Percentiles rank a stretch among this genome's conserved stretches.
Evolutionary conservation across 352 stramenopile genomes (phyloP).

Genomic region (Phytophthora syringae): DNA sequence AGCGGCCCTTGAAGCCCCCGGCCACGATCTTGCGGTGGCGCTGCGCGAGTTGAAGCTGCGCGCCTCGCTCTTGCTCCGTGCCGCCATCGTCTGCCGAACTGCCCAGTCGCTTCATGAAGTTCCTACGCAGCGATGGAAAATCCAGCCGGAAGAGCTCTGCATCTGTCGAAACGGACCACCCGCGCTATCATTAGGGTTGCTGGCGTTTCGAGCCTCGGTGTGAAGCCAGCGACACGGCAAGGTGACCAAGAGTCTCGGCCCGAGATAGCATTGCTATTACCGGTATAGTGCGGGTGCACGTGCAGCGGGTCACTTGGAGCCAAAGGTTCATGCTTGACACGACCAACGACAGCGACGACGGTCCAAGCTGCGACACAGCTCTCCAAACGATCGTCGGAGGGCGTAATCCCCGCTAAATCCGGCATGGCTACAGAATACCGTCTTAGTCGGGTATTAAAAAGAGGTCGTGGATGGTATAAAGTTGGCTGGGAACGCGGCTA

Average conservation of each 20-base stretch:
- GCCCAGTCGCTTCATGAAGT: constrained; percentile 30
- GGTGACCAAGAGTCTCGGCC: too few relatives aligned
- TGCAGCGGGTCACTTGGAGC: constrained; percentile 6
- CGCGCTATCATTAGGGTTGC: constrained; percentile 16
- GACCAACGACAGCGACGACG: not conserved
- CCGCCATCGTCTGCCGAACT: constrained; percentile 10
- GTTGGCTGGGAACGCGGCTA: not conserved
- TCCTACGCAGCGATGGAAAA: constrained; percentile 22
- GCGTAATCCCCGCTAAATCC: constrained; percentile 19
- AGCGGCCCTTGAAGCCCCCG: constrained; percentile 53
- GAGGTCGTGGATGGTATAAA: not conserved
- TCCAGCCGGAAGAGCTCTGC: constrained; percentile 12
- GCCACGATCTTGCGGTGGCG: constrained; percentile 65
- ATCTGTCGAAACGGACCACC: constrained; percentile 13
- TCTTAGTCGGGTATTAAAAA: not conserved
- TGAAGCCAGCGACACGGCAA: constrained; percentile 18
- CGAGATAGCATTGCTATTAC: not conserved
- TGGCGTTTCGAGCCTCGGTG: not conserved
- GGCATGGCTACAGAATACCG: not conserved
- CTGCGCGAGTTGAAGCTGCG: constrained; percentile 72
- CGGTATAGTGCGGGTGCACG: not conserved
- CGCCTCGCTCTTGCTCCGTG: constrained; percentile 53
- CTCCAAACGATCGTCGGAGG: constrained; percentile 13
- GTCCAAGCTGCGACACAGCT: constrained; percentile 16
- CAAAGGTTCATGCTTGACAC: too few relatives aligned